These are phyloP conservation scores for Pyrus hybrid DNA, from an alignment of 331 rosid genomes.

Conservation along the genomic window DNA sequence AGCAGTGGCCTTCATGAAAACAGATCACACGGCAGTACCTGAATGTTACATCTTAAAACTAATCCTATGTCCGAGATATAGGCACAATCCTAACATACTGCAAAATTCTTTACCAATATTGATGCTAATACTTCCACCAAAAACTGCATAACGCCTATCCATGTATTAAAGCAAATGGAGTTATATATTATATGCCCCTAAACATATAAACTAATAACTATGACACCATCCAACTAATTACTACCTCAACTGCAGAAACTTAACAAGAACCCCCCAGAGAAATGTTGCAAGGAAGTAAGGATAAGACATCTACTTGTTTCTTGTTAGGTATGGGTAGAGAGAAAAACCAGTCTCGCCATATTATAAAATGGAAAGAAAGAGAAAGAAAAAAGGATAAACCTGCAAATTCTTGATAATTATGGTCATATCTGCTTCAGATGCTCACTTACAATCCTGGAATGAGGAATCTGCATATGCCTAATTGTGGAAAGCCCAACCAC, in stretches of 20 bases:
- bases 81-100: neutral
- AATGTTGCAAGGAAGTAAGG: neutral
- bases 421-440: no score
- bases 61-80: neutral
- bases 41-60: neutral
- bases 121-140: neutral
- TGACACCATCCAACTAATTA: neutral
- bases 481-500: neutral
- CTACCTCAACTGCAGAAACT: neutral
- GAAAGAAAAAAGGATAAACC: slow-evolving; percentile 25
- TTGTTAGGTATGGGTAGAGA: slow-evolving; percentile 1
- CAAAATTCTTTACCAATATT: neutral
- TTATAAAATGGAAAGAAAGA: slow-evolving; percentile 4
- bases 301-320: neutral
- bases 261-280: neutral
- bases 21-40: neutral
- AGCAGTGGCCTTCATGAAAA: neutral
- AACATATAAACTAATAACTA: neutral
- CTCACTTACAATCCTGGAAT: slow-evolving; percentile 84
- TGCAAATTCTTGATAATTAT: no score
- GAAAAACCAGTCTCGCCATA: neutral
- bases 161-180: neutral
- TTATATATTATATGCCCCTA: neutral
- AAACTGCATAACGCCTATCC: neutral
- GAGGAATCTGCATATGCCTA: slow-evolving; percentile 92